Conservation (phyloP, 2,329 filamentous ascomycete genomes). For the Pseudogymnoascus sp. region DNA sequence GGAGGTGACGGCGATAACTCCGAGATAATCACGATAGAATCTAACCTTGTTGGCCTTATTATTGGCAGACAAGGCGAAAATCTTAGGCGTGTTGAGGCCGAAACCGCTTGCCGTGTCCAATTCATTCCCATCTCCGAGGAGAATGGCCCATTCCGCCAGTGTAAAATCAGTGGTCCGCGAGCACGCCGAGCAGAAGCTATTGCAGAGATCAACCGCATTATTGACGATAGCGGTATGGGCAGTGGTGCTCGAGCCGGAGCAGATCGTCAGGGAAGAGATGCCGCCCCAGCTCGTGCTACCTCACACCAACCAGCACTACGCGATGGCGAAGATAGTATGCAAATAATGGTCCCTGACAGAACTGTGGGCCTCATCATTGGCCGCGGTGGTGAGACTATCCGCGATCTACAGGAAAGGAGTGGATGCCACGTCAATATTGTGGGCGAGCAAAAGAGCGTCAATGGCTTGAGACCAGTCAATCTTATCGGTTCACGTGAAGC, state of each 20-base stretch:
- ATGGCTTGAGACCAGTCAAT: slow-evolving; percentile 82
- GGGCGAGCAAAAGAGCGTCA: slow-evolving; percentile 85
- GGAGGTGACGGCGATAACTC: slow-evolving; percentile 55
- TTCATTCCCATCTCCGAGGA: slow-evolving; percentile 71
- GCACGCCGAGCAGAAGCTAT: slow-evolving; percentile 69
- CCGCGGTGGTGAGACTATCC: slow-evolving; percentile 87
- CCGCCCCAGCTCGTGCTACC: slow-evolving; percentile 22
- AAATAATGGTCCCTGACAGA: slow-evolving; percentile 91
- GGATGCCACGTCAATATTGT: slow-evolving; percentile 96
- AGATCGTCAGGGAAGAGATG: slow-evolving; percentile 30
- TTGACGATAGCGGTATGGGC: slow-evolving; percentile 71
- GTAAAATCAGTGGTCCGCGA: slow-evolving; percentile 72
- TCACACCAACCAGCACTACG: slow-evolving; percentile 46
- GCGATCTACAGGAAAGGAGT: slow-evolving; percentile 82
- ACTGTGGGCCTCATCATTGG: slow-evolving; percentile 91
- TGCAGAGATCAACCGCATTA: slow-evolving; percentile 76
- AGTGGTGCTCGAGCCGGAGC: slow-evolving; percentile 39
- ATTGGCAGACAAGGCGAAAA: slow-evolving; percentile 90
- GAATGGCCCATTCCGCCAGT: slow-evolving; percentile 67
- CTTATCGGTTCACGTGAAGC: slow-evolving; percentile 72
- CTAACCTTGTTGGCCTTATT: slow-evolving; percentile 78
- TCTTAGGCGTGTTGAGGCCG: slow-evolving; percentile 72
- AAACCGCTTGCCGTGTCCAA: slow-evolving; percentile 77
- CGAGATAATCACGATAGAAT: slow-evolving; percentile 81
- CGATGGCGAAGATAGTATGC: slow-evolving; percentile 76